Base-by-base conservation (phyloP, 2,329 filamentous ascomycete species). In the Pseudovirgaria hyperparasitica region DNA sequence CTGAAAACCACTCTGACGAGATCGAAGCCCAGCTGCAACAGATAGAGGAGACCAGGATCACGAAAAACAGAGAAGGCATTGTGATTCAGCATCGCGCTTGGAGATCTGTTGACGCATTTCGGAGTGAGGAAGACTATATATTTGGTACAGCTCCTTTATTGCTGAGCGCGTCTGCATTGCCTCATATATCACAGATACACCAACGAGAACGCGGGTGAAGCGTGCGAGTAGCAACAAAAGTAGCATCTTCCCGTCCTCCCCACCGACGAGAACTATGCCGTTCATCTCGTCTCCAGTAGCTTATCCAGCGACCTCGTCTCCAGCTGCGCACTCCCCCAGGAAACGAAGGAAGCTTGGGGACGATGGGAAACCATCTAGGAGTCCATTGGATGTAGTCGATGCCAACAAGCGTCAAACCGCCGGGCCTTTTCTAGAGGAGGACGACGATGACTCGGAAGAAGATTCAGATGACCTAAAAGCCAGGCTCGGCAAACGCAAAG, bases 271-370 rank as follows among this genome's bases (percentile, higher is more conserved):
- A 62, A 67, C 65, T 29, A 78, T 79, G 72, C 55, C 70, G 15
- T 60, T 65, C 19, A 60, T 67, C 20, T 76, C 74, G 5, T 75
- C 74, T 9, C 68, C 73, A 3, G 51, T 73, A 12, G 44, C 58
- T 15, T 70, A 70, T 32, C 68, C 70, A 3, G 50, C 58, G 5
- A 70, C 60, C 41, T 69, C 70, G 2, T 51, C 54, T 16, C 48
- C 50, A 9, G 36, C 39, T n/a, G 26, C 31, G 26, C 30, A 51
- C 33, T 50, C 56, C 25, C 45, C 52, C 6, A 49, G 48, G 36
- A 57, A 57, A 35, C 42, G 51, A 25, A 57, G 55, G 37, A 46
- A 45, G 18, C 31, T 42, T 6, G 42, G 45, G 9, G 39, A 38
- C 9, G 31, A 22, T 10, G 35, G 47, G 13, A 50, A 41, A 22